Evolutionary conservation across 225 moss, liverwort and hornwort genomes (phyloP).

Genomic region (Polytrichum formosum): DNA sequence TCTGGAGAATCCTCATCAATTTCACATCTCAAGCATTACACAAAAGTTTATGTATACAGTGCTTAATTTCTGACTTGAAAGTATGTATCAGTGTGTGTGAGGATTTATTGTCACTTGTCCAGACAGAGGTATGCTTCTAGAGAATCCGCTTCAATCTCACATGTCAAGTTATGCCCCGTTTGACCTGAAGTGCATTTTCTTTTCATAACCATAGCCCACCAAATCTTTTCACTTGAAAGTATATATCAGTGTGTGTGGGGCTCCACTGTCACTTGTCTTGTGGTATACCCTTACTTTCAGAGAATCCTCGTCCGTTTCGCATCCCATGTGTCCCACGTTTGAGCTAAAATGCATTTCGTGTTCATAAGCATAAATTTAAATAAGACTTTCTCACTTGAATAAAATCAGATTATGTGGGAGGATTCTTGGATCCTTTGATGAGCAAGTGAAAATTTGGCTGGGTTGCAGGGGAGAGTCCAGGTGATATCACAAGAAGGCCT

Average conservation of each 20-base stretch:
- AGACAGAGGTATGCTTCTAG: not conserved
- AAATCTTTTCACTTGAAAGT: not conserved
- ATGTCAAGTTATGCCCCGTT: not conserved
- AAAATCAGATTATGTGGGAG: not conserved
- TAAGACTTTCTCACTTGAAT: not conserved
- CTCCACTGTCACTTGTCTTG: not conserved
- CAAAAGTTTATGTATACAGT: not conserved
- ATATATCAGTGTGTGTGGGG: not conserved
- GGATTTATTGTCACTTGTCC: not conserved
- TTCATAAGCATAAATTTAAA: no score
- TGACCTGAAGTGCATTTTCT: not conserved
- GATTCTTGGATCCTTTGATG: not conserved
- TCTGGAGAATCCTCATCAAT: not conserved
- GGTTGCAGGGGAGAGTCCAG: slow-evolving; percentile 70
- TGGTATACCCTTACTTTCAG: not conserved
- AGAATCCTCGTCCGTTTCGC: not conserved
- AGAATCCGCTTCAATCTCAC: not conserved
- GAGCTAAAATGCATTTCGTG: not conserved
- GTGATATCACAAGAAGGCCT: slow-evolving; percentile 77
- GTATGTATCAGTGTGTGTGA: not conserved
- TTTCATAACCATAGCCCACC: no score
- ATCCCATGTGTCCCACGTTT: not conserved
- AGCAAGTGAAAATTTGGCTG: slow-evolving; percentile 1
- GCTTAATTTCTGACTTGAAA: not conserved
- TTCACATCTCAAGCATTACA: not conserved